Conservation (phyloP, 1,139 yeast species). For the Suhomyces bribrorum region DNA sequence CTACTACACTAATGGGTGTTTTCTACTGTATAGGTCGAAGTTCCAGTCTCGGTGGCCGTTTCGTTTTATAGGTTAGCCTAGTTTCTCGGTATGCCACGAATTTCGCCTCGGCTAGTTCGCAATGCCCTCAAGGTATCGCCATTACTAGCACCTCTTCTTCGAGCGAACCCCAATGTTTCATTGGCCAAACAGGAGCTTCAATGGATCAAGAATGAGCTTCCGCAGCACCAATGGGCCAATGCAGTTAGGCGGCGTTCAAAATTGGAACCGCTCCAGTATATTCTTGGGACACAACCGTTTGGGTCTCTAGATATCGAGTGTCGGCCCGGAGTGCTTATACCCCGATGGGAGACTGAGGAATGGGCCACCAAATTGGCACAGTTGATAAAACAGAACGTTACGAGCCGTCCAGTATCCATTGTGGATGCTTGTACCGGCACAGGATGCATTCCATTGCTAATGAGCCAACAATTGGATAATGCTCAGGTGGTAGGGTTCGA, state of each 20-base stretch:
- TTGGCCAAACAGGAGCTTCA: slow-evolving; percentile 37
- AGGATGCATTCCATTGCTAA: slow-evolving; percentile 75
- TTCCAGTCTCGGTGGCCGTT: no score
- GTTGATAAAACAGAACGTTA: neutral
- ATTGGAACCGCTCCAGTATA: slow-evolving; percentile 75
- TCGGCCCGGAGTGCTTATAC: slow-evolving; percentile 70
- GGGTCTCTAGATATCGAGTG: slow-evolving; percentile 66
- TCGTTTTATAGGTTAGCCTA: neutral
- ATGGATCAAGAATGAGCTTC: slow-evolving; percentile 47
- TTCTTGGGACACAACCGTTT: slow-evolving; percentile 85
- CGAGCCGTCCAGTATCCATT: slow-evolving; percentile 10
- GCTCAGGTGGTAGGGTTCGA: slow-evolving; percentile 56
- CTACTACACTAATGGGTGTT: no score
- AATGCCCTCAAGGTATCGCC: slow-evolving; percentile 30
- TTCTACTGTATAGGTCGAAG: no score
- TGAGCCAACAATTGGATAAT: slow-evolving; percentile 36
- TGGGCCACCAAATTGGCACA: slow-evolving; percentile 59
- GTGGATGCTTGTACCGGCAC: slow-evolving; percentile 74
- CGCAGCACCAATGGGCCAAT: slow-evolving; percentile 32
- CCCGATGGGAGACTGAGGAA: slow-evolving; percentile 95
- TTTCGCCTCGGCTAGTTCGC: slow-evolving; percentile 30
- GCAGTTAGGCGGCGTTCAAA: slow-evolving; percentile 44
- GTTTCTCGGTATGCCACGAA: slow-evolving; percentile 30
- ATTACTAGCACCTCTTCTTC: slow-evolving; percentile 35
- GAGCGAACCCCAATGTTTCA: slow-evolving; percentile 31